Evolutionary conservation across 176 grass and related monocot genomes (phyloP), one percentile per base, ranked within the genome.

Genomic region (Juncus inflexus): DNA sequence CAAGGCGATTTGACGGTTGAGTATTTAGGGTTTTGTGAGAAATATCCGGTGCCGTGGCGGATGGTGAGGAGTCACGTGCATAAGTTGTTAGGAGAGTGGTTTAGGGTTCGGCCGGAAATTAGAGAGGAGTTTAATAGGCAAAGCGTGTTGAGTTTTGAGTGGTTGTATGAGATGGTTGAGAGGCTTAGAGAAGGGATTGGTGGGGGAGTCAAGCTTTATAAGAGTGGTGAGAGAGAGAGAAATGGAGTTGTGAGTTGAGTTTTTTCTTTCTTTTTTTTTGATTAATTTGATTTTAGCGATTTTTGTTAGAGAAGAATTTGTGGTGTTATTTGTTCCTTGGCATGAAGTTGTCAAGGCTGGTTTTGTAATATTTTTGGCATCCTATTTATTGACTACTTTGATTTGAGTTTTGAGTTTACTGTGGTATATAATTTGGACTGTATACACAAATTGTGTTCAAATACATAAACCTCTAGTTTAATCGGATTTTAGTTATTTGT

Each of bases 21-120:
- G 60, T 99, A 99, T 66, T 61, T 99, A 80, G 91, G 81, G 61
- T 67, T 92, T 1, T 99, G 94, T 9, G 83, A 99, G 65, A 78
- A 86, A 42, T 89, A 99, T 76, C 94, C 94, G 19, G 94, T 99
- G 15, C 94, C 88, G 12, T 99, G 94, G 94, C 77, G 88, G 84
- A 99, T 99, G 87, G 38, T 99, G 78, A 68, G 94, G 6, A 91
- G 87, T 2, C 94, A 99, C 81, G 75, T 99, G 15, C 94, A 99
- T 75, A 99, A 99, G 69, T 69, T 99, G 88, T 50, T 99, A n/a
- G 94, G 94, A 4, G 55, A 84, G 68, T 99, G 80, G 83, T 99
- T 99, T 73, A 82, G 72, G 47, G 63, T 92, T 64, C 94, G 91
- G 87, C 94, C 94, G 1, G 67, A 86, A 36, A 70, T 92, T 58